Percentiles rank a stretch among this genome's conserved stretches.
Conservation (phyloP, 2,329 filamentous ascomycete species). For the Juglanconis sp. region DNA sequence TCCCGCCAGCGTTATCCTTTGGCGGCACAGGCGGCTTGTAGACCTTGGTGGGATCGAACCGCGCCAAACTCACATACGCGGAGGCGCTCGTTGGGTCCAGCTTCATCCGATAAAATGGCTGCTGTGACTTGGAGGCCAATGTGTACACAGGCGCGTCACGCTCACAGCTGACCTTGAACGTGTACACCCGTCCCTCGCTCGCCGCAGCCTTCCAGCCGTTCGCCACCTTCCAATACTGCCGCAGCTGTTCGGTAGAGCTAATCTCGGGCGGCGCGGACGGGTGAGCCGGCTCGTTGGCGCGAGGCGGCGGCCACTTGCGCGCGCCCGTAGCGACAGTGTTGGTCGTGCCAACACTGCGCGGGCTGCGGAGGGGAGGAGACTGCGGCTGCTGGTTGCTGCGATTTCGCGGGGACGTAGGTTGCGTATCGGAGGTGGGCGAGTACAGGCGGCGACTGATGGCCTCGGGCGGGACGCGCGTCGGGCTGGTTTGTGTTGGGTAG, state of each 20-base stretch:
- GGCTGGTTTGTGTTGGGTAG: conserved; percentile 63
- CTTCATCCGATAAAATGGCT: conserved; percentile 66
- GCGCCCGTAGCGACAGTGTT: conserved; percentile 13
- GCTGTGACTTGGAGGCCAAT: conserved; percentile 52
- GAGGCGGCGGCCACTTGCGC: conserved; percentile 27
- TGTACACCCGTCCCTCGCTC: conserved; percentile 57
- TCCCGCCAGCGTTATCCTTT: conserved; percentile 9
- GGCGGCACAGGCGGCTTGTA: conserved; percentile 43
- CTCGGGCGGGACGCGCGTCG: conserved; percentile 59
- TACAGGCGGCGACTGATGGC: conserved; percentile 67
- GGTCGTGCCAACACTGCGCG: conserved; percentile 27
- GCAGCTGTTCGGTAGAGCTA: conserved; percentile 59
- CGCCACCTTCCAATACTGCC: conserved; percentile 64
- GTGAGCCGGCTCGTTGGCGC: conserved; percentile 34
- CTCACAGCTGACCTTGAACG: conserved; percentile 53
- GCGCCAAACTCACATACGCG: conserved; percentile 56
- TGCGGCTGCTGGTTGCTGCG: conserved; percentile 5
- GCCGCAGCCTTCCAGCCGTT: conserved; percentile 66
- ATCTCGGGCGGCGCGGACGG: conserved; percentile 43
- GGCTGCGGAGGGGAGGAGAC: conserved; percentile 30
- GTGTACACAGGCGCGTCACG: conserved; percentile 64
- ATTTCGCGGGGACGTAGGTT: background rate
- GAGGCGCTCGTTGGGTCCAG: conserved; percentile 62
- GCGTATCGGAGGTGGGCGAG: conserved; percentile 34
- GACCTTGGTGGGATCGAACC: conserved; percentile 58